Evolutionary conservation across 352 stramenopile genomes (phyloP), one percentile per base, ranked within the genome.

Genomic region (Aphanomyces euteiches): DNA sequence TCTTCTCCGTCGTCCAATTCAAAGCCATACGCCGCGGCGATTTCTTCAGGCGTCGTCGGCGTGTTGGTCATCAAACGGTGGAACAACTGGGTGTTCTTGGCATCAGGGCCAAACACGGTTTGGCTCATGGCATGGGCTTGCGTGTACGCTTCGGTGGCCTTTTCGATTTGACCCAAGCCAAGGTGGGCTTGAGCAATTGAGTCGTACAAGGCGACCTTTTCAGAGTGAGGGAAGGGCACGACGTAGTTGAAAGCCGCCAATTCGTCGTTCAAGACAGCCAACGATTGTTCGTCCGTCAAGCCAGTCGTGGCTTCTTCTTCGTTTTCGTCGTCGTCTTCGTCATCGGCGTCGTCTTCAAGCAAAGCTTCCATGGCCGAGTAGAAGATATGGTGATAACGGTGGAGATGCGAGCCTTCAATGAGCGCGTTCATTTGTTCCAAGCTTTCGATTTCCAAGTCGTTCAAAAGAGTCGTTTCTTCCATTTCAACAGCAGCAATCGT

Each of bases 141-240:
- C 7, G 60, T 71, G 71, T 91, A 93, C 17, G 85, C 83, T 43
- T 77, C 72, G 19, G 73, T 80, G 38, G 81, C 82, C 12, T 74
- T 80, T n/a, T 67, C 59, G 17, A 84, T 73, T 61, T 93, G 76
- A 13, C 83, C 82, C 10, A 87, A 66, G 43, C 89, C 77, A 53
- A 93, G 80, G 7, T 81, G 78, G 7, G 89, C 83, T 72, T 93
- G 84, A 21, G 85, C 85, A 36, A 90, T 66, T 69, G 90, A 89
- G 76, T 93, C 83, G 74, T 93, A 93, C 72, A 92, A 89, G 59
- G 90, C 88, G 34, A 79, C 88, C 73, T 93, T 93, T 73, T 91
- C 83, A 66, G 91, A 82, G 61, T 91, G 79, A 41, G 80, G 75
- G n/a, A 75, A 73, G 13, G 81, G 85, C 53, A 92, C 76, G 15